Evolutionary conservation across 2,329 filamentous ascomycete genomes (phyloP).

Genomic region (Ophiostoma ulmi): DNA sequence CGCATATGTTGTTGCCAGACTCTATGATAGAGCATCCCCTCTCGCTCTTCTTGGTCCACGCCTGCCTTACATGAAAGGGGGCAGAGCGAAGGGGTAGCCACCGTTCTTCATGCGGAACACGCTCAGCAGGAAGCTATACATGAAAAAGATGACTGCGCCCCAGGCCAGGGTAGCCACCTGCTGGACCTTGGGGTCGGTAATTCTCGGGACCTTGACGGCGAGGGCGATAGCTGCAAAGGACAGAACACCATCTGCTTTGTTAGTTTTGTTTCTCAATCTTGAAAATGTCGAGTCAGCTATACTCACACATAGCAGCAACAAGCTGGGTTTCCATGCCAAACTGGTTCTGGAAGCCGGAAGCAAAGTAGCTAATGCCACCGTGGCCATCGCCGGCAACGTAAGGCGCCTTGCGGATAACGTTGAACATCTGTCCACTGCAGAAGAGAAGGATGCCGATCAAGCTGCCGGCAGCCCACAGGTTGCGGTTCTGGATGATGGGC

Average conservation of each 20-base stretch:
- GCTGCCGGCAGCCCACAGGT: conserved; percentile 86
- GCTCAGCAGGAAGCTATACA: conserved; percentile 92
- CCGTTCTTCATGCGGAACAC: conserved; percentile 92
- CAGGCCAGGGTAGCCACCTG: conserved; percentile 76
- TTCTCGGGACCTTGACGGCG: conserved; percentile 86
- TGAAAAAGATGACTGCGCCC: conserved; percentile 68
- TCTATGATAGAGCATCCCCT: background rate
- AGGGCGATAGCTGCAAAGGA: conserved; percentile 89
- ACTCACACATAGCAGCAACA: conserved; percentile 80
- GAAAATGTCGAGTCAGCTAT: background rate
- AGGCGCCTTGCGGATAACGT: conserved; percentile 92
- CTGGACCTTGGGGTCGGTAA: conserved; percentile 69
- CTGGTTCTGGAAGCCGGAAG: conserved; percentile 86
- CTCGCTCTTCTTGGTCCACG: conserved; percentile 21
- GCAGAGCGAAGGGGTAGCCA: conserved; percentile 89
- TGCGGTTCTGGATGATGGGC: conserved; percentile 81
- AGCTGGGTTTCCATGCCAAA: conserved; percentile 95
- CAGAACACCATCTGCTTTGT: conserved; percentile 55
- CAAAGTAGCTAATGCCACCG: conserved; percentile 86
- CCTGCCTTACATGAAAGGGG: conserved; percentile 64
- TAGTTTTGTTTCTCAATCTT: background rate
- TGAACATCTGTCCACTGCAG: conserved; percentile 98
- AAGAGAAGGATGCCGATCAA: conserved; percentile 87
- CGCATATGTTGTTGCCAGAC: background rate
- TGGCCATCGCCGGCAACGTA: conserved; percentile 82